These are phyloP conservation scores for Adansonia grandidieri DNA, from an alignment of 441 rosid species.

Conservation along the genomic window DNA sequence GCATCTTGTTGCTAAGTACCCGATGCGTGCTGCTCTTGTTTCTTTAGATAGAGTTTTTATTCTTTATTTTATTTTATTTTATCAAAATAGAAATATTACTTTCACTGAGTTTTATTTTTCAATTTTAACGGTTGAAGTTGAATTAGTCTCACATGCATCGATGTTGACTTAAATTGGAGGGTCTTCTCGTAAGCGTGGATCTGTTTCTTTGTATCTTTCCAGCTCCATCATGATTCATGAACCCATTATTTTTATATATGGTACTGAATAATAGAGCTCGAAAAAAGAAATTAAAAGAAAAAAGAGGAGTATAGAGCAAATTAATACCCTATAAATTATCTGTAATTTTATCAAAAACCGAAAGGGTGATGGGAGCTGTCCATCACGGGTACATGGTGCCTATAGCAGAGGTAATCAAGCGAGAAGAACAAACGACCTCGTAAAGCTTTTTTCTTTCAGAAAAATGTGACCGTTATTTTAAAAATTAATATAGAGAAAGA, in stretches of 20 bases:
- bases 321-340: neutral
- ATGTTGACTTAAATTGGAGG: neutral
- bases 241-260: neutral
- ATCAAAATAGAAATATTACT: neutral
- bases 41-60: neutral
- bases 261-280: neutral
- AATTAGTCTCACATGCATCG: neutral
- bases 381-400: neutral
- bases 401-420: neutral
- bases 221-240: neutral
- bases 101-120: neutral
- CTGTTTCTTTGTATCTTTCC: neutral
- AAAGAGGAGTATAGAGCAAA: neutral
- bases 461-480: slow-evolving; percentile 76
- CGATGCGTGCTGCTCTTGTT: neutral
- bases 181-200: neutral
- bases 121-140: slow-evolving; percentile 8
- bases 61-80: neutral
- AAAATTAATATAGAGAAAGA: slow-evolving; percentile 8
- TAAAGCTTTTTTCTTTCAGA: slow-evolving; percentile 27
- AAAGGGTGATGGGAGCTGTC: neutral
- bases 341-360: neutral
- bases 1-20: neutral
- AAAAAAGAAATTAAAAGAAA: neutral
- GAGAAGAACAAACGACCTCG: slow-evolving; percentile 43